Evolutionary conservation across 805 yeast genomes (phyloP).

Genomic region (Suhomyces canberraensis): DNA sequence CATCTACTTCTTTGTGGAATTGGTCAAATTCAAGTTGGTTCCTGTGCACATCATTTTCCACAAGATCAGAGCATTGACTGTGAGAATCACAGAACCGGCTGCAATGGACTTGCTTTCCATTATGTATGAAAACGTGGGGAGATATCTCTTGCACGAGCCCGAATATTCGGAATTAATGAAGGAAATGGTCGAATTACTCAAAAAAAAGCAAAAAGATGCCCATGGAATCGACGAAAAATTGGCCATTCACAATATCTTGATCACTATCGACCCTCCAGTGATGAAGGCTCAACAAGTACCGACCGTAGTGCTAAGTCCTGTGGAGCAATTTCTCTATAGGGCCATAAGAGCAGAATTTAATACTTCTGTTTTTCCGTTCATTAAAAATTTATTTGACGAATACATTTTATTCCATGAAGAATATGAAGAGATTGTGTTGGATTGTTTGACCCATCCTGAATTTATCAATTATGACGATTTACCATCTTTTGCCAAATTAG

Average conservation of each 20-base stretch:
- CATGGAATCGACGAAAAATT: constrained; percentile 50
- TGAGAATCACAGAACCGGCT: constrained; percentile 47
- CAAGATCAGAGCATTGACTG: constrained; percentile 59
- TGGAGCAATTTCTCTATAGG: constrained; percentile 34
- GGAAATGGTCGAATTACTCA: constrained; percentile 58
- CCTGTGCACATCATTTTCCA: constrained; percentile 73
- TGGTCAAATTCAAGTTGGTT: constrained; percentile 70
- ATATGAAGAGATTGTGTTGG: constrained; percentile 28
- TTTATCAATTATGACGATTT: constrained; percentile 58
- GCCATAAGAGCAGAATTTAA: constrained; percentile 53
- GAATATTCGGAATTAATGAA: constrained; percentile 59
- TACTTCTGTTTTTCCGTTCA: constrained; percentile 19
- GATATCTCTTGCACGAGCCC: constrained; percentile 53
- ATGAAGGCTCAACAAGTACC: constrained; percentile 24
- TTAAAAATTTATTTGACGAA: constrained; percentile 31
- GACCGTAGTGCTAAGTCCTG: constrained; percentile 24
- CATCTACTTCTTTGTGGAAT: constrained; percentile 65
- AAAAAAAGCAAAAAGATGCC: constrained; percentile 46
- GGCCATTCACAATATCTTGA: constrained; percentile 55
- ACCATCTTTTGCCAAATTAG: constrained; percentile 45
- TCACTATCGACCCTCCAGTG: constrained; percentile 54
- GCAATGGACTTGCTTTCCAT: constrained; percentile 68
- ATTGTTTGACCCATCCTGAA: constrained; percentile 58
- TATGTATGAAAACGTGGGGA: constrained; percentile 74
- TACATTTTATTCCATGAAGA: constrained; percentile 46